Evolutionary conservation across 2,329 filamentous ascomycete species (phyloP).

Genomic region (Aspergillus fumigatus): DNA sequence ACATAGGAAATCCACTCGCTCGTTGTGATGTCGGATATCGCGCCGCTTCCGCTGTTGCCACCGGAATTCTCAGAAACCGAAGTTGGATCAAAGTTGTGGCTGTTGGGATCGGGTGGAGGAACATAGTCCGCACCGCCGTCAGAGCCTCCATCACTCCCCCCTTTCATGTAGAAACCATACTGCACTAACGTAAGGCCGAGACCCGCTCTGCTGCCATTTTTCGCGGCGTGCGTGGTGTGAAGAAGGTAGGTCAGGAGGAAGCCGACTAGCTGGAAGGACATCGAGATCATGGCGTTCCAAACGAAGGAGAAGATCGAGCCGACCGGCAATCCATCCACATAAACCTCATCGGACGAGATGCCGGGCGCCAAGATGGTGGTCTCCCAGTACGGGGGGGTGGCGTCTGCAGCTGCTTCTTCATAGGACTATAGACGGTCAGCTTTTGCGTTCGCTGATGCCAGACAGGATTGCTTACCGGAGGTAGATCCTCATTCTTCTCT

Average conservation of each 20-base stretch:
- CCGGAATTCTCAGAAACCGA: slow-evolving; percentile 50
- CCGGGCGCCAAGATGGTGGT: slow-evolving; percentile 95
- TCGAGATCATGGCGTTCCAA: slow-evolving; percentile 86
- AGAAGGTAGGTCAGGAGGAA: slow-evolving; percentile 97
- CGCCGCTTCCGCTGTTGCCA: slow-evolving; percentile 34
- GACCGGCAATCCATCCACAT: slow-evolving; percentile 91
- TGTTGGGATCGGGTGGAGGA: slow-evolving; percentile 79
- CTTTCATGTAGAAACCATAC: slow-evolving; percentile 94
- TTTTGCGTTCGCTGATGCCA: slow-evolving; percentile 24
- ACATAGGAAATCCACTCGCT: slow-evolving; percentile 88
- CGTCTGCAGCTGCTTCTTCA: slow-evolving; percentile 94
- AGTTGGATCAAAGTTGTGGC: slow-evolving; percentile 78
- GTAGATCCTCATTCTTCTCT: slow-evolving; percentile 81
- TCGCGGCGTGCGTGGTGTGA: slow-evolving; percentile 95
- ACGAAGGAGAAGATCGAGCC: slow-evolving; percentile 76
- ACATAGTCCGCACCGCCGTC: slow-evolving; percentile 43
- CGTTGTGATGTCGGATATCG: slow-evolving; percentile 58
- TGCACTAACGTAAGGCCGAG: slow-evolving; percentile 93
- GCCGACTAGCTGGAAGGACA: slow-evolving; percentile 94
- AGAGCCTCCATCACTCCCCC: slow-evolving; percentile 43
- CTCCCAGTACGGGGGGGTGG: slow-evolving; percentile 97
- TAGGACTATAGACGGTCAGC: slow-evolving; percentile 62
- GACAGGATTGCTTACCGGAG: slow-evolving; percentile 65
- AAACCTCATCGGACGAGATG: slow-evolving; percentile 89
- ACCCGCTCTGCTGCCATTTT: slow-evolving; percentile 92